A percentile compares a stretch with the other conserved stretches of the same genome.
These are phyloP conservation scores for Tetradesmus obliquus DNA, from an alignment of 139 green algal genomes.

Conservation along the genomic window DNA sequence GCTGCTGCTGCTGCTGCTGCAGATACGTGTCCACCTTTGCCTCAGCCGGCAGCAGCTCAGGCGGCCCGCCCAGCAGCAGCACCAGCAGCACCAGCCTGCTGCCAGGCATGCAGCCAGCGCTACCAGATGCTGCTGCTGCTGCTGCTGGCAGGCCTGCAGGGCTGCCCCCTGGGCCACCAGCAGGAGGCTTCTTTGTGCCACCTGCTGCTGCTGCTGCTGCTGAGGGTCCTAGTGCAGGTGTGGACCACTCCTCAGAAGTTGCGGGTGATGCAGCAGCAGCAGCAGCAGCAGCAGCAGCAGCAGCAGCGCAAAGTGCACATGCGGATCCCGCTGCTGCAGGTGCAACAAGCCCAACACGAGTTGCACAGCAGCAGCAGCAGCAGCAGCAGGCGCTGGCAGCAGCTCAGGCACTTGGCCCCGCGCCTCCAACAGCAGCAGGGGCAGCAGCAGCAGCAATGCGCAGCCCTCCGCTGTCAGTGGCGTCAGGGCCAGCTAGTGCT, in stretches of 20 bases:
- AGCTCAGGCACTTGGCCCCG: not conserved
- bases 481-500: not conserved
- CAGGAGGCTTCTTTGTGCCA: conserved; percentile 12
- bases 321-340: not conserved
- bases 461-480: not conserved
- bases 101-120: not conserved
- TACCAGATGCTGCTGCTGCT: not conserved
- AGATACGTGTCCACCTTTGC: not conserved
- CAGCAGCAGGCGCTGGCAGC: not conserved
- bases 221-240: not conserved
- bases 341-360: not conserved
- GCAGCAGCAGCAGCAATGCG: not conserved
- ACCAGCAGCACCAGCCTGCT: not conserved
- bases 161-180: not conserved
- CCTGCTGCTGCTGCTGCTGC: conserved; percentile 14
- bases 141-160: not conserved
- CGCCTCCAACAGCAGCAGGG: not conserved
- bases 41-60: not conserved
- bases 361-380: not conserved
- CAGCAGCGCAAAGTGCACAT: not conserved
- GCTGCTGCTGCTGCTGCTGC: not conserved
- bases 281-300: not conserved
- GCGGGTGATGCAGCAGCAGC: not conserved
- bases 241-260: not conserved
- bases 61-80: not conserved